Evolutionary conservation across 192 early-diverging fungal genomes (phyloP).

Genomic region (Lobosporangium transversale): DNA sequence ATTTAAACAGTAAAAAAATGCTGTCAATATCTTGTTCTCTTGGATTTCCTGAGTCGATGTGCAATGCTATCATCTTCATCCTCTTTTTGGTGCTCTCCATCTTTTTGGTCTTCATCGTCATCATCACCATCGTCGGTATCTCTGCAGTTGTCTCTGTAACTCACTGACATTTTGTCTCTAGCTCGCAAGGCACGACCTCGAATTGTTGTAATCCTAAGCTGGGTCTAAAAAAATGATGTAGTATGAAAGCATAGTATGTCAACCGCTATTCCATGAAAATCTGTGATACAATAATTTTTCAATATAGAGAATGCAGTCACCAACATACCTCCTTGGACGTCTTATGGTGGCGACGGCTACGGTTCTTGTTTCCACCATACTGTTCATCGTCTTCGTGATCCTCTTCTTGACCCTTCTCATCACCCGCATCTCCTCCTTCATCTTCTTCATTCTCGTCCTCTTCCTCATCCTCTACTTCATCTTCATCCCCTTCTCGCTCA

Average conservation of each 20-base stretch:
- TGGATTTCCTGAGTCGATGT: conserved; percentile 20
- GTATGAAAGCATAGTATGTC: neutral
- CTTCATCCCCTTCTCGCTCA: conserved; percentile 31
- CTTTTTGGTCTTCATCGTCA: conserved; percentile 5
- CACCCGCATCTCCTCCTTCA: conserved; percentile 31
- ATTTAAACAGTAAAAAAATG: too few relatives aligned
- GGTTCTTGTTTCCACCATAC: conserved; percentile 6
- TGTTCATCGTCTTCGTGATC: conserved; percentile 9
- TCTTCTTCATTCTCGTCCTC: conserved; percentile 34
- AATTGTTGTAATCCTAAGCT: conserved; percentile 5
- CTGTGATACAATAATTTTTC: too few relatives aligned
- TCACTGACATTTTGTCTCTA: conserved; percentile 10
- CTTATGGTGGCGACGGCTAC: conserved; percentile 25
- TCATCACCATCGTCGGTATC: conserved; percentile 12
- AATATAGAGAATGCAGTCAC: too few relatives aligned
- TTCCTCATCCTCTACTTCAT: conserved; percentile 20
- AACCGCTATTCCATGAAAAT: neutral
- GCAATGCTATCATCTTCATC: conserved; percentile 16
- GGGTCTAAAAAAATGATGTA: conserved; percentile 4
- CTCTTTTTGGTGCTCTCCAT: conserved; percentile 8
- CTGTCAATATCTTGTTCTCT: conserved; percentile 20
- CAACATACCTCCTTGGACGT: conserved; percentile 27
- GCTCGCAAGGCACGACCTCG: conserved; percentile 26
- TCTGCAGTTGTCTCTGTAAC: conserved; percentile 10
- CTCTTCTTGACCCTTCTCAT: conserved; percentile 32